Evolutionary conservation across 1,139 yeast species (phyloP).

Genomic region (Yarrowia galli): DNA sequence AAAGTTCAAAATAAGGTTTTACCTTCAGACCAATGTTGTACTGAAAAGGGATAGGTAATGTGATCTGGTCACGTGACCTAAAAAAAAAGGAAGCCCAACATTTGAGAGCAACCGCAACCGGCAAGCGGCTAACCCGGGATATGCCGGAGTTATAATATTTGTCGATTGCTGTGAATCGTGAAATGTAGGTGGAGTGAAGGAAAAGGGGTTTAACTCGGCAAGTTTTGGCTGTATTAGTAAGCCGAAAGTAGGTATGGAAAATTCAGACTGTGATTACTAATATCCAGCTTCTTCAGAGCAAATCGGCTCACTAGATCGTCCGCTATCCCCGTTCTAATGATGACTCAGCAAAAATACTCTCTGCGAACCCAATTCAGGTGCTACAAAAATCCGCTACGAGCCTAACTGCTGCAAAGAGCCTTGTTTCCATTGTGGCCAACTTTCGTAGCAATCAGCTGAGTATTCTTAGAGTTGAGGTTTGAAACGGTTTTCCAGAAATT

Average conservation of each 20-base stretch:
- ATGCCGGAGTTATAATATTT: too few relatives aligned
- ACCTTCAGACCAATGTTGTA: constrained; percentile 5
- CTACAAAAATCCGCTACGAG: not conserved
- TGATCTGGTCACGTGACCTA: constrained; percentile 23
- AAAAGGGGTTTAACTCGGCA: not conserved
- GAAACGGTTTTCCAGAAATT: constrained; percentile 5
- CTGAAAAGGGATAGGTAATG: not conserved
- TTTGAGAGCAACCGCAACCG: not conserved
- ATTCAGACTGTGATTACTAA: too few relatives aligned
- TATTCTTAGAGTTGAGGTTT: constrained; percentile 22
- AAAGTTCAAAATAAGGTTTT: not conserved
- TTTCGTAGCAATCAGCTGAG: constrained; percentile 20
- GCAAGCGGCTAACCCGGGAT: too few relatives aligned
- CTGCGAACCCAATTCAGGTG: not conserved
- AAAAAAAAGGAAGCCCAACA: not conserved
- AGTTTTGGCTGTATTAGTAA: not conserved
- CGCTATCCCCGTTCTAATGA: not conserved
- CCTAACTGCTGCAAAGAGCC: not conserved
- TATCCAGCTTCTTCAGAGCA: too few relatives aligned
- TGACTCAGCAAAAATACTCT: not conserved
- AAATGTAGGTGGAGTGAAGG: not conserved
- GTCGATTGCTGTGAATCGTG: too few relatives aligned
- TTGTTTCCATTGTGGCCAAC: not conserved
- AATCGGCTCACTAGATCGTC: too few relatives aligned
- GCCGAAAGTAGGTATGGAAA: not conserved